Conservation (phyloP, 352 stramenopile species). For the Globisporangium parvum region DNA sequence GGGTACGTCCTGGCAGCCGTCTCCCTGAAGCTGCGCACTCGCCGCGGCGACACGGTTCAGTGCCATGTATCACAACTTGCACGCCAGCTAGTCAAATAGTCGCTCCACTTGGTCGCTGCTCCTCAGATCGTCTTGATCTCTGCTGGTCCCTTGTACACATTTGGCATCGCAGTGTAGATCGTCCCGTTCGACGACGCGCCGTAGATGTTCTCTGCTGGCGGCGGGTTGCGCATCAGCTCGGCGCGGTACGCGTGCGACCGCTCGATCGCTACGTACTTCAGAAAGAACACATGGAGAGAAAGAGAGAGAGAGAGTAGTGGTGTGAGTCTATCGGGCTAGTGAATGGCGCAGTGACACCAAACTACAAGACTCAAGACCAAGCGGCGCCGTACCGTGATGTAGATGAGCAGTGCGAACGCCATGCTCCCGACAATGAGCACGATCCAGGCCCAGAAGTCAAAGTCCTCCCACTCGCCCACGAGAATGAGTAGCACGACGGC, state of each 20-base stretch:
- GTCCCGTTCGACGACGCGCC: conserved; percentile 32
- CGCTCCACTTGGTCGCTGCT: too few relatives aligned
- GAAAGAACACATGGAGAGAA: neutral
- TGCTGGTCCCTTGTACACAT: conserved; percentile 38
- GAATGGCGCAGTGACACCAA: neutral
- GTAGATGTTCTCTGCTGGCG: conserved; percentile 73
- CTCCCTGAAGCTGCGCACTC: neutral
- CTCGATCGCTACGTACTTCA: conserved; percentile 67
- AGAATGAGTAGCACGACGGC: conserved; percentile 67
- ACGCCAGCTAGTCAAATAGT: too few relatives aligned
- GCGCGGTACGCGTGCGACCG: conserved; percentile 71
- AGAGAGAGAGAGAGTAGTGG: too few relatives aligned
- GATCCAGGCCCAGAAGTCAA: conserved; percentile 67
- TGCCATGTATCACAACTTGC: too few relatives aligned
- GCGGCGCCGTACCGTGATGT: conserved; percentile 39
- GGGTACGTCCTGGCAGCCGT: too few relatives aligned
- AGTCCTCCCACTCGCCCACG: conserved; percentile 72
- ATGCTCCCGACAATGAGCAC: conserved; percentile 65
- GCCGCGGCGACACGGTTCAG: too few relatives aligned
- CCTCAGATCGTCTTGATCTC: conserved; percentile 76
- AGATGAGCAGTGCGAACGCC: conserved; percentile 64
- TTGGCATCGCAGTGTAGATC: conserved; percentile 64
- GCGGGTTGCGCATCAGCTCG: conserved; percentile 80
- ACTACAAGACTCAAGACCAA: neutral
- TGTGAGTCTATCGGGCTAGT: neutral